Conservation (phyloP, 129 eudicot species). For the Arctium lappa region DNA sequence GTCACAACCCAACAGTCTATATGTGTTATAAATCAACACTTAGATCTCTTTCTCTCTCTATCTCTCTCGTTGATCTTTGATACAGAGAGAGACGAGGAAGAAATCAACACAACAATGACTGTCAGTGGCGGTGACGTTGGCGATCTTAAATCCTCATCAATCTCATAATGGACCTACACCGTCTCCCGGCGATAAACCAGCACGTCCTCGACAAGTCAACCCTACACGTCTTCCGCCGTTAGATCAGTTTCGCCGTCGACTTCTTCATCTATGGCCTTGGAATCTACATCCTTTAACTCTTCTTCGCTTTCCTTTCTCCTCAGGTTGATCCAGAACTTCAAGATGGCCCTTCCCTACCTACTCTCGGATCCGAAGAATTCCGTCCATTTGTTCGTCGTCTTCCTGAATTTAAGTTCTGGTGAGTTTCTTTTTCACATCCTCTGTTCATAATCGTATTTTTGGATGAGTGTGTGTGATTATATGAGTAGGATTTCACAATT, state of each 20-base stretch:
- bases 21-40: neutral
- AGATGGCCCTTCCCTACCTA: conserved; percentile 74
- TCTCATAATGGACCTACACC: conserved; percentile 45
- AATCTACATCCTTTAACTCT: conserved; percentile 72
- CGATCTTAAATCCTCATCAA: conserved; percentile 35
- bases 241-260: conserved; percentile 55
- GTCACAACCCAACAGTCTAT: neutral
- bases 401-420: conserved; percentile 93
- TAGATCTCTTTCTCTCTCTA: conserved; percentile 5
- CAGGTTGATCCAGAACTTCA: conserved; percentile 81
- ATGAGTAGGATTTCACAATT: neutral
- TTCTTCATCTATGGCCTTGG: conserved; percentile 62
- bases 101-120: conserved; percentile 23
- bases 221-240: conserved; percentile 69
- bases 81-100: neutral
- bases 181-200: conserved; percentile 62
- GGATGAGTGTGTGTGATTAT: neutral
- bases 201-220: conserved; percentile 77
- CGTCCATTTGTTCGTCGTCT: conserved; percentile 89
- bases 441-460: neutral
- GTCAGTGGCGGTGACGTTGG: conserved; percentile 35
- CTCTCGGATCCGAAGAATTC: conserved; percentile 78
- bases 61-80: neutral
- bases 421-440: conserved; percentile 5
- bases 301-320: conserved; percentile 77